A percentile compares a stretch with the other conserved stretches of the same genome.
Evolutionary conservation across 257 asterid species (phyloP).

Genomic region (Jasminum sambac): DNA sequence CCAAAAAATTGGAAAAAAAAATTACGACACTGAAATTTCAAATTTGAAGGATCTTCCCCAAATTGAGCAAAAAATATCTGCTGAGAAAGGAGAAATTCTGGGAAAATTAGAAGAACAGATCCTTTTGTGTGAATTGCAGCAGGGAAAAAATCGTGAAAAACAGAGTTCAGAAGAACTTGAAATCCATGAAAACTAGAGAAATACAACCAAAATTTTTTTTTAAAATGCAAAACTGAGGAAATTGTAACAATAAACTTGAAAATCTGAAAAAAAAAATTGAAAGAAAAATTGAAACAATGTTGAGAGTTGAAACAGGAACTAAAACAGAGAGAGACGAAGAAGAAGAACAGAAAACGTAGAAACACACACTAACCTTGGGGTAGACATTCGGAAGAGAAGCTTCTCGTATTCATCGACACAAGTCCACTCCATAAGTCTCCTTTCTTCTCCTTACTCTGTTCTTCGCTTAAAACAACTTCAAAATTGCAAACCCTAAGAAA

Average conservation of each 20-base stretch:
- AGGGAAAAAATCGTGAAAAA: background rate
- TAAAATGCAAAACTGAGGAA: background rate
- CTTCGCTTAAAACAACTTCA: background rate
- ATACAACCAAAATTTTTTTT: background rate
- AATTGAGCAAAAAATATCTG: background rate
- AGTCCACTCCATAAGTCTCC: constrained; percentile 64
- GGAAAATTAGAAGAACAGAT: background rate
- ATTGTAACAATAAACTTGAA: background rate
- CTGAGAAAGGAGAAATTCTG: background rate
- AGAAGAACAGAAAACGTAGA: background rate
- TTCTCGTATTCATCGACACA: constrained; percentile 87
- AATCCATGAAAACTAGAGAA: background rate
- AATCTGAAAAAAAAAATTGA: background rate
- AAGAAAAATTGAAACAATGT: background rate
- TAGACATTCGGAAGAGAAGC: constrained; percentile 80
- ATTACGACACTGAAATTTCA: background rate
- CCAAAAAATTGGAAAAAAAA: background rate
- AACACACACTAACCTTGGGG: constrained; percentile 65
- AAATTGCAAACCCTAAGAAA: background rate
- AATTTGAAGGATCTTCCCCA: background rate
- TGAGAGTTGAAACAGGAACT: background rate
- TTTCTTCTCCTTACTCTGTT: background rate
- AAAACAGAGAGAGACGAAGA: background rate
- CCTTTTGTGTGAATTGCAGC: background rate
- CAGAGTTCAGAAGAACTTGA: background rate